These are phyloP conservation scores for Luvunga scandens DNA, from an alignment of 345 rosid genomes.

Conservation along the genomic window DNA sequence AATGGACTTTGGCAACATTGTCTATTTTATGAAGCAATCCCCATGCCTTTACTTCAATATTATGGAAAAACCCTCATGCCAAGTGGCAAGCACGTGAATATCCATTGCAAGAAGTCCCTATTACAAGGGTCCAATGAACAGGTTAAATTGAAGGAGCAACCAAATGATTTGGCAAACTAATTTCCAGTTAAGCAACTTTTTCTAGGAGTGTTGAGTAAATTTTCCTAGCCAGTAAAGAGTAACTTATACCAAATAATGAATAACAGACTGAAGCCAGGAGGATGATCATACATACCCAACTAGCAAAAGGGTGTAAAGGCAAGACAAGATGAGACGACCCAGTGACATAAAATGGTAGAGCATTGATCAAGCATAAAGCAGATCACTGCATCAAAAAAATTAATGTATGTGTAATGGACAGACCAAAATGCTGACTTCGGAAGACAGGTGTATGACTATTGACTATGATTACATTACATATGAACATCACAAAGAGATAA, in stretches of 20 bases:
- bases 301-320: not conserved
- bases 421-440: not conserved
- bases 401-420: not conserved
- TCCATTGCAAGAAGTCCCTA: not conserved
- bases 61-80: not conserved
- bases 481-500: not conserved
- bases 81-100: not conserved
- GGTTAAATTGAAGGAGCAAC: not conserved
- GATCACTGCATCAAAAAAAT: not conserved
- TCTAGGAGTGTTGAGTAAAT: not conserved
- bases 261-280: not conserved
- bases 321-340: not conserved
- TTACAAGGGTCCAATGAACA: not conserved
- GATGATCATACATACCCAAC: not conserved
- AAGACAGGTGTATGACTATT: not conserved
- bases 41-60: not conserved
- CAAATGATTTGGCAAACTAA: not conserved
- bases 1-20: not conserved
- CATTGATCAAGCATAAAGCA: not conserved
- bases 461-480: not conserved
- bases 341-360: not conserved
- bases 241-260: not conserved
- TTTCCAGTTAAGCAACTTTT: not conserved
- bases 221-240: not conserved
- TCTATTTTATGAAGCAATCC: not conserved